phyloP scores from a whole-genome alignment of 371 early-diverging fungal species.

The Mucor plumbeus region DNA sequence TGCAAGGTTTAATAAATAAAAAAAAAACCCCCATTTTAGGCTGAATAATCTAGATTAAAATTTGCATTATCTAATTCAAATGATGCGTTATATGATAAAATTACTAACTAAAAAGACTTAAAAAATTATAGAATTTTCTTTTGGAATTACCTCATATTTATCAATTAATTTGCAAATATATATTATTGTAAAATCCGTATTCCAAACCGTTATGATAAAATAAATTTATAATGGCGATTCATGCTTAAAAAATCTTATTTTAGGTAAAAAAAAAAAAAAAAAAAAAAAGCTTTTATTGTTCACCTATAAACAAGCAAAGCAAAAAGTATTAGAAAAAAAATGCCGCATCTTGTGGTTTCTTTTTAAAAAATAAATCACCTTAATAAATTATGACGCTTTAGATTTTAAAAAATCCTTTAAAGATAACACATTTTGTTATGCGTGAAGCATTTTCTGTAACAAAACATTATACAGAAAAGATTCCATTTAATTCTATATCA shows the following conservation, averaged over 20 bases:
- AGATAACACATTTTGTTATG: background rate
- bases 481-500: constrained; percentile 2
- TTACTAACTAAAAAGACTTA: background rate
- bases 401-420: background rate
- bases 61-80: background rate
- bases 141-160: background rate
- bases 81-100: background rate
- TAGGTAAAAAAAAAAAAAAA: background rate
- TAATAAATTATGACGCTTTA: background rate
- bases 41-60: background rate
- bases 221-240: background rate
- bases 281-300: background rate
- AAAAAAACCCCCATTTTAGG: no score
- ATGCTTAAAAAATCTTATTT: background rate
- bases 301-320: background rate
- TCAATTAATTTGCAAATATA: background rate
- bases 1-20: no score
- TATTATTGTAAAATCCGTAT: background rate
- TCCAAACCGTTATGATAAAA: background rate
- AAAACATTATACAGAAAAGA: background rate
- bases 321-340: background rate
- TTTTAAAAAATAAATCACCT: background rate
- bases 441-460: background rate
- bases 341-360: background rate
- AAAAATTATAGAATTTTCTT: background rate